Base-by-base conservation (phyloP, 495 filamentous ascomycete genomes). In the Tuber umbilicatum region DNA sequence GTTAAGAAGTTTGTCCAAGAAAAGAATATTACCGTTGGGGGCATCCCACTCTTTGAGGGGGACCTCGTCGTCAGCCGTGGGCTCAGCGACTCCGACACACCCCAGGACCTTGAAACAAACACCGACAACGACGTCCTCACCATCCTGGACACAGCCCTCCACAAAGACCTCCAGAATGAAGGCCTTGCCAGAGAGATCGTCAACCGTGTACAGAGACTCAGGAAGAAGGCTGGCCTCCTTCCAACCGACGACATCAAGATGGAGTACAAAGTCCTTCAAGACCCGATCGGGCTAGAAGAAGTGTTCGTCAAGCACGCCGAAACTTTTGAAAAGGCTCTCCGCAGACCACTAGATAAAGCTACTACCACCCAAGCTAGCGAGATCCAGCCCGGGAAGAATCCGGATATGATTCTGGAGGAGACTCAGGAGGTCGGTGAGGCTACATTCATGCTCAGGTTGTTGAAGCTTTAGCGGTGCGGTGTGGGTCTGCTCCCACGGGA, bases 361-460 rank as follows among this genome's bases (percentile, higher is more conserved):
- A 85, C 87, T 12, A 84, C 89, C 23, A 91, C 89, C 14, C 85
- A 89, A 68, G 82, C 91, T 73, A 89, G 87, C 87, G 50, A 73
- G 50, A 35, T 73, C n/a, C 76, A 86, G 84, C 55, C 88, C 35
- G 88, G 85, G 19, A 85, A 86, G 71, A 84, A 85, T 55, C 85
- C 87, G 70, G 89, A 89, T 60, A 84, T 94, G 70, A 93, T 97
- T 78, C 85, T 89, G 72, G 88, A 96, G 82, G 94, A 97, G 83
- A 91, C 97, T 83, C 91, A 94, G 78, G 94, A 97, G 85, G 89
- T 97, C 70, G 91, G 93, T 80, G 93, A 91, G 80, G 92, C 93
- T 0, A 93, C 89, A 12, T 94, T 97, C 85, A 85, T 95, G 85
- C 83, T 97, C 83, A 89, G 93, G 79, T 82, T 97, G 76, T 83